Evolutionary conservation across 495 filamentous ascomycete species (phyloP).

Genomic region (Lentithecium fluviatile): DNA sequence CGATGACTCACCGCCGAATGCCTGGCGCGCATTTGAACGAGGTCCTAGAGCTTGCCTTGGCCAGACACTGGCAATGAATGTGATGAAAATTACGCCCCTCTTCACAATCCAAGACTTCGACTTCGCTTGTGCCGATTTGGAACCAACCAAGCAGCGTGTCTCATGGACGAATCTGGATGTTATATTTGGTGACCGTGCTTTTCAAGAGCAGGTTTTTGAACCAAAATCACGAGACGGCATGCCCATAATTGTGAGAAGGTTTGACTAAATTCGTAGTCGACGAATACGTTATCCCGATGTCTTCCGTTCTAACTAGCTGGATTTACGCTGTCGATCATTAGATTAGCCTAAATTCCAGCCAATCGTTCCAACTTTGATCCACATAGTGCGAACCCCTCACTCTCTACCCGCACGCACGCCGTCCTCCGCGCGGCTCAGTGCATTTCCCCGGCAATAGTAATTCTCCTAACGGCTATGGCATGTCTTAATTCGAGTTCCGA

Average conservation of each 20-base stretch:
- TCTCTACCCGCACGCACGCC: too few relatives aligned
- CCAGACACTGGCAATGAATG: constrained; percentile 28
- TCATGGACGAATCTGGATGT: constrained; percentile 25
- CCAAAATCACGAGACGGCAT: constrained; percentile 27
- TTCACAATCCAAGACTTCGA: constrained; percentile 30
- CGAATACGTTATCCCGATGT: too few relatives aligned
- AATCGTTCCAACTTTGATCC: not conserved
- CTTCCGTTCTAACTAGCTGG: too few relatives aligned
- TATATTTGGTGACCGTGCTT: constrained; percentile 22
- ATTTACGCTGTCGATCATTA: not conserved
- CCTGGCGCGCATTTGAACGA: constrained; percentile 25
- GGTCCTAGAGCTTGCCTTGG: constrained; percentile 26
- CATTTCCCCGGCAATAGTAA: not conserved
- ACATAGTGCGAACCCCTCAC: not conserved
- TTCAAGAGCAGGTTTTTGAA: constrained; percentile 29
- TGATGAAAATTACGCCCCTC: constrained; percentile 22
- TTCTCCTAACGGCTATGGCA: not conserved
- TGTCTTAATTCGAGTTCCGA: not conserved
- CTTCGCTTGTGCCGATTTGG: constrained; percentile 22
- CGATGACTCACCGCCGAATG: constrained; percentile 1
- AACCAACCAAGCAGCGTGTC: constrained; percentile 16
- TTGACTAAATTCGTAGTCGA: too few relatives aligned
- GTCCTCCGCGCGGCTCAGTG: not conserved
- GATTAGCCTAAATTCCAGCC: constrained; percentile 1
- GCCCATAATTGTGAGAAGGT: constrained; percentile 22